Conservation (phyloP, 2,329 filamentous ascomycete genomes). For the Coleophoma eucalyptorum region DNA sequence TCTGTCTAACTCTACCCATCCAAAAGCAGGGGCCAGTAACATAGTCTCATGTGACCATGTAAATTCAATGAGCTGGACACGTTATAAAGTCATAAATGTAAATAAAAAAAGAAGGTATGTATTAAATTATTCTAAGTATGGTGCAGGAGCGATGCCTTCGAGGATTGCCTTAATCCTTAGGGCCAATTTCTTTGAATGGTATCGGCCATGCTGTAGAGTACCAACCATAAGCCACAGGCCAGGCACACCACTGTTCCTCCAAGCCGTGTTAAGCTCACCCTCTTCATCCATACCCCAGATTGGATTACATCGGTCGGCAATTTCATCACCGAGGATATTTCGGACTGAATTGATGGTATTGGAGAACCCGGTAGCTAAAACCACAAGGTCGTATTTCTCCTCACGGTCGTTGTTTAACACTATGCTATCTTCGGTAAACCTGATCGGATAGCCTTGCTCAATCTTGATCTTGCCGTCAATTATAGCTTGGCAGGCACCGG, state of each 20-base stretch:
- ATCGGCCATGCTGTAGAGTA: conserved; percentile 17
- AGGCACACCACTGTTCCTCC: conserved; percentile 28
- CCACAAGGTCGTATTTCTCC: conserved; percentile 35
- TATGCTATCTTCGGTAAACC: conserved; percentile 29
- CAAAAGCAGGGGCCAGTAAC: no score
- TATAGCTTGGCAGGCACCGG: conserved; percentile 25
- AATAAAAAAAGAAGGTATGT: no score
- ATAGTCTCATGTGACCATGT: no score
- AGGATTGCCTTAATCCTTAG: neutral
- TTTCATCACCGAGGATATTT: conserved; percentile 43
- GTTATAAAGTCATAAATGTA: no score
- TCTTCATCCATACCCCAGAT: conserved; percentile 46
- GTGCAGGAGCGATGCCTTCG: neutral
- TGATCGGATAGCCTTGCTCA: conserved; percentile 21
- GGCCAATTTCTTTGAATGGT: neutral
- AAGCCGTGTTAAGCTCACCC: conserved; percentile 36
- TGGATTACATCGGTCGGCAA: conserved; percentile 42
- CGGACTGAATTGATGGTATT: conserved; percentile 48
- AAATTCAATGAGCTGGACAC: no score
- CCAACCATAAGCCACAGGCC: conserved; percentile 35
- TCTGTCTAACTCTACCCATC: no score
- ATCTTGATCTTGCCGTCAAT: conserved; percentile 26
- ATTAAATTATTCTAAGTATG: no score
- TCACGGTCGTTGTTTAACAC: conserved; percentile 27
- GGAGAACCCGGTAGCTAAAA: conserved; percentile 44